Evolutionary conservation across 2,329 filamentous ascomycete genomes (phyloP).

Genomic region (Calonectria fujianensis): DNA sequence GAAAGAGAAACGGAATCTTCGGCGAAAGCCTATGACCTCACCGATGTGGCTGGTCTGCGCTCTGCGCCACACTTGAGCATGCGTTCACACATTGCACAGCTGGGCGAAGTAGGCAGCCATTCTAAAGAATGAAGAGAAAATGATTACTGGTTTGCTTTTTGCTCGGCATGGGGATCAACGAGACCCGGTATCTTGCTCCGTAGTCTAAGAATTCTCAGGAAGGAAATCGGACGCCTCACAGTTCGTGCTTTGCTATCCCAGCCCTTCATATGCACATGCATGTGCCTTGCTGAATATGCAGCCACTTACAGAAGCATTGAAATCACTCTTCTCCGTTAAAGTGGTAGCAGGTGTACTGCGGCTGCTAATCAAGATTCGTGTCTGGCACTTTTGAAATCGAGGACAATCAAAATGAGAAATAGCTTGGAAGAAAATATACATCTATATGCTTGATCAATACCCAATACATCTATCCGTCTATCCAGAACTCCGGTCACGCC

Average conservation of each 20-base stretch:
- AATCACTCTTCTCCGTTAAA: neutral
- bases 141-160: neutral
- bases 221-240: neutral
- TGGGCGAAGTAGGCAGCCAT: neutral
- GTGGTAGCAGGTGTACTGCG: neutral
- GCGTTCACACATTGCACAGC: neutral
- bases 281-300: neutral
- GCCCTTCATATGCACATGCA: too few species aligned
- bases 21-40: conserved; percentile 3
- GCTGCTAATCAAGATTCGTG: neutral
- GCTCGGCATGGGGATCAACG: too few species aligned
- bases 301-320: neutral
- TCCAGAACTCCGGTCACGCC: conserved; percentile 21
- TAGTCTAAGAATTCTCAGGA: neutral
- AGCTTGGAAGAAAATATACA: neutral
- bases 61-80: neutral
- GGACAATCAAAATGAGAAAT: neutral
- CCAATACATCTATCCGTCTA: neutral
- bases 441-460: neutral
- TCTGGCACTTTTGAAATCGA: neutral
- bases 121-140: neutral
- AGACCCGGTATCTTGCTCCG: neutral
- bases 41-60: neutral
- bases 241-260: too few species aligned
- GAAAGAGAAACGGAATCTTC: conserved; percentile 6